A percentile compares a stretch with the other conserved stretches of the same genome.
phyloP scores from a whole-genome alignment of 495 filamentous ascomycete genomes.

The Trichoderma parareesei region DNA sequence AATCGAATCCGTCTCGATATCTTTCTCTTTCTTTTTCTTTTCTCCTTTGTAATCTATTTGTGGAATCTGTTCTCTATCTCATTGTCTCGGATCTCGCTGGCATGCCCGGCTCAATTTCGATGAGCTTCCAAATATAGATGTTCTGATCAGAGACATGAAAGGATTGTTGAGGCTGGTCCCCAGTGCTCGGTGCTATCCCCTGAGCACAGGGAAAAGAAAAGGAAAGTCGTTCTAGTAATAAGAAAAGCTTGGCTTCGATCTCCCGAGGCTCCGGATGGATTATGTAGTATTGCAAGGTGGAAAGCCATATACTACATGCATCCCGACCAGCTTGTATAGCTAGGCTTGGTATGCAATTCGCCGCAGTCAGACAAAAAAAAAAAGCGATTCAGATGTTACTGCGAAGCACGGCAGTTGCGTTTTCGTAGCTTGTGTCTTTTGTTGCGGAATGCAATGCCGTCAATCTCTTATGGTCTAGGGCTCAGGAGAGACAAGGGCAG shows the following conservation, averaged over 20 bases:
- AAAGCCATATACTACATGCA: too few relatives aligned
- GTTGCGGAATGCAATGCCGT: not conserved
- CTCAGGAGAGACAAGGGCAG: not conserved
- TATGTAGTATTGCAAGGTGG: too few relatives aligned
- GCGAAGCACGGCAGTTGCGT: too few relatives aligned
- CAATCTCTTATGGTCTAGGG: not conserved
- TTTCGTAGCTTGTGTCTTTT: not conserved
- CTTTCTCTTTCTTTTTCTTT: too few relatives aligned
- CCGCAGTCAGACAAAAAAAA: too few relatives aligned
- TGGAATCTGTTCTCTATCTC: not conserved
- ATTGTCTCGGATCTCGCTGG: not conserved
- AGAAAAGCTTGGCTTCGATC: not conserved
- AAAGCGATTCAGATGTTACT: too few relatives aligned
- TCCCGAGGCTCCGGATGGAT: not conserved
- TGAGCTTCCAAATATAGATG: not conserved
- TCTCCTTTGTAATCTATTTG: too few relatives aligned
- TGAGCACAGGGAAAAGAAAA: not conserved
- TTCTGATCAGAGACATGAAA: not conserved
- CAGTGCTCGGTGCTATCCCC: not conserved
- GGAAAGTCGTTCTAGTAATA: too few relatives aligned
- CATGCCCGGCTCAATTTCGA: not conserved
- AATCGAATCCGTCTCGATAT: not conserved
- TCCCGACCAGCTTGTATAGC: too few relatives aligned
- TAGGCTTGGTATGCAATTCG: too few relatives aligned
- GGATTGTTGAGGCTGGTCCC: not conserved